These are phyloP conservation scores for Aurantiochytrium sp. DNA, from an alignment of 108 stramenopile genomes.

Conservation along the genomic window DNA sequence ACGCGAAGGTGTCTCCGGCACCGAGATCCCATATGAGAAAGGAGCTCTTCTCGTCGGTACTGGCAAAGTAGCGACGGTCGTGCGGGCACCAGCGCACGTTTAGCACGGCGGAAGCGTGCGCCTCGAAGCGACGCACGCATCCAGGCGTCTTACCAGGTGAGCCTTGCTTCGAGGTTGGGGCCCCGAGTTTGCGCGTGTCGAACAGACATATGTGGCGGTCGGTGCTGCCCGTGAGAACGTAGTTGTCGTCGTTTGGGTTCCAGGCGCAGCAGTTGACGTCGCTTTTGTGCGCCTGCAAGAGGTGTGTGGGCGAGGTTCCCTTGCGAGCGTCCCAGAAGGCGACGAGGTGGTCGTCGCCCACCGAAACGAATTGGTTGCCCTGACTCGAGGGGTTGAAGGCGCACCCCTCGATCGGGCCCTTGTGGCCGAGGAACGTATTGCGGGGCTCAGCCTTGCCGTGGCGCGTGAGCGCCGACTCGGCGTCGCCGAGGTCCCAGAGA, in stretches of 20 bases:
- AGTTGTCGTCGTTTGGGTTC: neutral
- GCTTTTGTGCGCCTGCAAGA: neutral
- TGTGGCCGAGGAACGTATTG: neutral
- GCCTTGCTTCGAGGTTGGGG: neutral
- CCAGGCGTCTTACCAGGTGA: neutral
- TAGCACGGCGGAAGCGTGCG: neutral
- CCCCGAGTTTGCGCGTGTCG: neutral
- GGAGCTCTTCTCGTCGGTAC: neutral
- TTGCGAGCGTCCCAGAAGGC: neutral
- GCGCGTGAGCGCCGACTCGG: neutral
- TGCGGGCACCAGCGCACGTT: constrained; percentile 11
- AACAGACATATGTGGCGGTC: neutral
- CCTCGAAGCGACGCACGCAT: neutral
- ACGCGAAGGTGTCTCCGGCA: neutral
- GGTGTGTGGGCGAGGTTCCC: neutral
- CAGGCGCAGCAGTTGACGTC: constrained; percentile 6
- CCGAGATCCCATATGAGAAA: neutral
- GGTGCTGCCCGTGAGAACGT: neutral
- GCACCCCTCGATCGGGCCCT: neutral
- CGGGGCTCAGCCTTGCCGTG: neutral
- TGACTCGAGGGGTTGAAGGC: neutral
- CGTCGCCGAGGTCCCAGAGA: neutral
- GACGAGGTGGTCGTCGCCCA: neutral
- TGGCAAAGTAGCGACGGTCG: neutral
- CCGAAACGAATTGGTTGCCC: neutral